Conservation (phyloP, 31 red algal genomes). For the Porphyra umbilicalis region DNA sequence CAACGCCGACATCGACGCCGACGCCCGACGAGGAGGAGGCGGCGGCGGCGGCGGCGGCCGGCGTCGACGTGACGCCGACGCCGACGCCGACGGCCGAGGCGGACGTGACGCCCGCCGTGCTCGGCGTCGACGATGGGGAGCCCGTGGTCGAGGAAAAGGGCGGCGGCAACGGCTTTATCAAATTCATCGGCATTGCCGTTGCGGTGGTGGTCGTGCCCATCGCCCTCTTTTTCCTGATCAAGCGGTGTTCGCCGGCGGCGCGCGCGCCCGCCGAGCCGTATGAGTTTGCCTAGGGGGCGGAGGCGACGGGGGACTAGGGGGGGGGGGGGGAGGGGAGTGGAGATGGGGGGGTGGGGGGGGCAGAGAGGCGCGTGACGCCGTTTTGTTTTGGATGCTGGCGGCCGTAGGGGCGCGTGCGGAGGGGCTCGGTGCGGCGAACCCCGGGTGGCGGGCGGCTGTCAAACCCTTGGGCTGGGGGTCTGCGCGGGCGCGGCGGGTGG, state of each 20-base stretch:
- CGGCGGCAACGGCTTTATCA: not conserved
- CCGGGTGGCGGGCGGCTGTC: too few species aligned
- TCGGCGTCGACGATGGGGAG: not conserved
- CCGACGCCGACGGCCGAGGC: not conserved
- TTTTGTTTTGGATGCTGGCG: too few species aligned
- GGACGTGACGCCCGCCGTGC: too few species aligned
- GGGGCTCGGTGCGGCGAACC: too few species aligned
- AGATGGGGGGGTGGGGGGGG: too few species aligned
- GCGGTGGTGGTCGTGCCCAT: not conserved
- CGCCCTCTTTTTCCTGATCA: not conserved
- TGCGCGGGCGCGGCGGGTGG: too few species aligned
- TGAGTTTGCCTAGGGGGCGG: not conserved
- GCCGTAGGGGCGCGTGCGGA: too few species aligned
- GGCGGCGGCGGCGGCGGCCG: not conserved
- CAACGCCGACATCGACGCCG: not conserved
- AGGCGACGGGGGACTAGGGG: not conserved
- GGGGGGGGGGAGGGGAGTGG: not conserved
- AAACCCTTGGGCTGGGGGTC: too few species aligned
- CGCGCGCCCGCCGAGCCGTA: not conserved
- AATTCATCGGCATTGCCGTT: not conserved
- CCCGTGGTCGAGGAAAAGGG: not conserved
- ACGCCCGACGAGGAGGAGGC: not conserved
- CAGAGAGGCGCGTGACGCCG: too few species aligned
- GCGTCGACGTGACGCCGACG: not conserved
- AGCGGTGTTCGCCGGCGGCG: not conserved